Evolutionary conservation across 2,329 filamentous ascomycete genomes (phyloP).

Genomic region (Lachnellula hyalina): DNA sequence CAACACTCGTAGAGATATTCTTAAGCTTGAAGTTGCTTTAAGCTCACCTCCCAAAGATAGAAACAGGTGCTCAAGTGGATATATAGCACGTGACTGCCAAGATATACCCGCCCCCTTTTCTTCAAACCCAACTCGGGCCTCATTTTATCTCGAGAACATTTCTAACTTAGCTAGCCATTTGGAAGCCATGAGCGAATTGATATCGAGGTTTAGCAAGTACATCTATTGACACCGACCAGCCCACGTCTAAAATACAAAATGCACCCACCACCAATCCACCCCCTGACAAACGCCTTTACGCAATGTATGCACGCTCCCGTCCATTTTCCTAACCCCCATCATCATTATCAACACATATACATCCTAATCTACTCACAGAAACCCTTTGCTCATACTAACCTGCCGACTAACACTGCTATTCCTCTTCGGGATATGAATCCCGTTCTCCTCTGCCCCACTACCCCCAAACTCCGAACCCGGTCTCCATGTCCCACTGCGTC

Average conservation of each 20-base stretch:
- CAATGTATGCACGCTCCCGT: not conserved
- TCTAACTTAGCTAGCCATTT: too few species aligned
- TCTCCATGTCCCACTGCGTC: conserved; percentile 23
- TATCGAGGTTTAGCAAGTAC: too few species aligned
- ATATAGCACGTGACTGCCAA: not conserved
- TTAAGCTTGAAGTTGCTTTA: not conserved
- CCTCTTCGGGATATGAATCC: conserved; percentile 54
- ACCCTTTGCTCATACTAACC: conserved; percentile 73
- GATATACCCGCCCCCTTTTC: conserved; percentile 48
- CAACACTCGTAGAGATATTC: not conserved
- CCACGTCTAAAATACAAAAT: too few species aligned
- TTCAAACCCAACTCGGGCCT: too few species aligned
- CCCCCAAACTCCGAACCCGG: conserved; percentile 31
- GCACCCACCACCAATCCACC: too few species aligned
- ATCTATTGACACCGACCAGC: too few species aligned
- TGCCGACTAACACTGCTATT: conserved; percentile 60
- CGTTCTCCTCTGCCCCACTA: conserved; percentile 26
- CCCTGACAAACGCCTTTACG: too few species aligned
- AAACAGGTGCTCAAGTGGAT: not conserved
- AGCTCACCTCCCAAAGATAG: not conserved
- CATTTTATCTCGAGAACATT: too few species aligned
- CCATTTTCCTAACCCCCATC: not conserved
- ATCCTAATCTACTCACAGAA: conserved; percentile 45
- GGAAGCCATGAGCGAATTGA: too few species aligned
- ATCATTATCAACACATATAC: not conserved